phyloP scores from a whole-genome alignment of 495 filamentous ascomycete genomes.

The Rostrohypoxylon terebratum region DNA sequence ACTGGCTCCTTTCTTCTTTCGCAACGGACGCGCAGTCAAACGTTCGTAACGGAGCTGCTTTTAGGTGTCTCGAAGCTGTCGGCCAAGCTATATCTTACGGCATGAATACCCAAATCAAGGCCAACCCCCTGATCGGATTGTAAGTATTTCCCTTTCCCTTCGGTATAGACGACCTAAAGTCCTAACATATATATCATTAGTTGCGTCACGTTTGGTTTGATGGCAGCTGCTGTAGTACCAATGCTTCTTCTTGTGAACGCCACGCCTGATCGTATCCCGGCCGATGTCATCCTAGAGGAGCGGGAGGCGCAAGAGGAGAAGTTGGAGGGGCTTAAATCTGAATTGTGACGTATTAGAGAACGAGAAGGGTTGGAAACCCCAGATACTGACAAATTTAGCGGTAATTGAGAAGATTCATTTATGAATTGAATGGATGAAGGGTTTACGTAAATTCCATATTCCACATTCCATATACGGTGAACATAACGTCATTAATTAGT shows the following conservation, averaged over 20 bases:
- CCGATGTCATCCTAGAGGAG: slow-evolving; percentile 36
- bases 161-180: not conserved
- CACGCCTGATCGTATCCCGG: slow-evolving; percentile 42
- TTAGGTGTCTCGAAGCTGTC: slow-evolving; percentile 41
- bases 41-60: slow-evolving; percentile 41
- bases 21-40: slow-evolving; percentile 40
- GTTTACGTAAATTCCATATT: not conserved
- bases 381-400: not conserved
- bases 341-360: slow-evolving; percentile 14
- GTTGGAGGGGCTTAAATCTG: slow-evolving; percentile 28
- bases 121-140: slow-evolving; percentile 37
- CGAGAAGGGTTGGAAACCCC: slow-evolving; percentile 37
- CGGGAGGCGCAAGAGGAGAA: slow-evolving; percentile 31
- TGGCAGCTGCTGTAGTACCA: slow-evolving; percentile 30
- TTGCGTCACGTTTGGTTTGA: slow-evolving; percentile 40
- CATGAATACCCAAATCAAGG: slow-evolving; percentile 41
- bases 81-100: slow-evolving; percentile 42
- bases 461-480: not conserved
- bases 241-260: slow-evolving; percentile 39
- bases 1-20: slow-evolving; percentile 43
- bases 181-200: slow-evolving; percentile 24
- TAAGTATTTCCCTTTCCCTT: slow-evolving; percentile 10
- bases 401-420: not conserved
- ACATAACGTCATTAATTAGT: not conserved
- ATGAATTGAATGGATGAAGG: not conserved